Conservation (phyloP, 257 asterid genomes). For the Thymus mandschuricus region DNA sequence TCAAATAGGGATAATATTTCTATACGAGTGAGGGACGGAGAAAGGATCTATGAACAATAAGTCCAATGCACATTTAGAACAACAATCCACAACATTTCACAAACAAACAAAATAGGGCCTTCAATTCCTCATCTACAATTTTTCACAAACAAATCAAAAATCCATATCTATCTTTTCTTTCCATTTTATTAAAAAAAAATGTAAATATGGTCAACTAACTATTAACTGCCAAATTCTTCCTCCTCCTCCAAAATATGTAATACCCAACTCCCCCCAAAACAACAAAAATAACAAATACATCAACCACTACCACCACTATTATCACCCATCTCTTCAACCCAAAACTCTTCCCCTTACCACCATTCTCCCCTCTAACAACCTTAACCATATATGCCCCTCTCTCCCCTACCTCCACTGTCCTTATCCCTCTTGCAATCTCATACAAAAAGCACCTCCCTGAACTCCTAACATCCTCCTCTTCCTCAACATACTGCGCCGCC, state of each 20-base stretch:
- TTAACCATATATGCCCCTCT: slow-evolving; percentile 57
- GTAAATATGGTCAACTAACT: no score
- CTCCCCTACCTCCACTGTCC: slow-evolving; percentile 48
- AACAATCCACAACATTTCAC: no score
- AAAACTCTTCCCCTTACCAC: slow-evolving; percentile 41
- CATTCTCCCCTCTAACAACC: slow-evolving; percentile 47
- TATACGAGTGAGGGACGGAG: no score
- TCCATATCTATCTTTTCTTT: no score
- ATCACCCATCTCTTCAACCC: slow-evolving; percentile 73
- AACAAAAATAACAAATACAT: slow-evolving; percentile 61
- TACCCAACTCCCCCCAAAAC: slow-evolving; percentile 66
- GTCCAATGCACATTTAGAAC: no score
- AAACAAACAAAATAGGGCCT: no score
- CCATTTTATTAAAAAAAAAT: no score
- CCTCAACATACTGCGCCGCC: slow-evolving; percentile 51
- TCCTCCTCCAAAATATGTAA: slow-evolving; percentile 56
- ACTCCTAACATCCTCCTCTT: background rate
- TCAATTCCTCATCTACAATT: no score
- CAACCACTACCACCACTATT: slow-evolving; percentile 64
- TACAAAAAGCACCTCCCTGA: slow-evolving; percentile 50
- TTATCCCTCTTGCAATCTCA: slow-evolving; percentile 66
- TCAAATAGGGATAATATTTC: no score
- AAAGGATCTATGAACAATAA: no score
- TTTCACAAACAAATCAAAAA: no score
- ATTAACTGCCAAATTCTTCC: slow-evolving; percentile 26